Conservation (phyloP, 108 stramenopile genomes). For the Cyclostephanos tholiformis region DNA sequence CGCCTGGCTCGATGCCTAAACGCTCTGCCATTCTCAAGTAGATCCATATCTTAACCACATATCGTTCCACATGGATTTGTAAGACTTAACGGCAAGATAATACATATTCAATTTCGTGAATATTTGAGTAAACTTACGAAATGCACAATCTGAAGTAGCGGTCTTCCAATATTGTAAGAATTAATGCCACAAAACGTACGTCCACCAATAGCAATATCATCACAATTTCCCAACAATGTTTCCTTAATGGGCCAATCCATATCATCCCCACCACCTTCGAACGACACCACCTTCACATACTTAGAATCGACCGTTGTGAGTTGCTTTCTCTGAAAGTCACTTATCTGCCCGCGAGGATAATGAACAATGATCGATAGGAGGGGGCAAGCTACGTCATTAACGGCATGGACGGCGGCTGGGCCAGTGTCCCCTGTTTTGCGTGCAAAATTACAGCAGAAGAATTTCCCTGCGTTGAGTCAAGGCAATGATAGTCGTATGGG, state of each 20-base stretch:
- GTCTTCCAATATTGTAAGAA: conserved; percentile 87
- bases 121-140: conserved; percentile 52
- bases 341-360: conserved; percentile 87
- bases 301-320: conserved; percentile 65
- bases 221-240: conserved; percentile 41
- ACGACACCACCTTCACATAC: conserved; percentile 68
- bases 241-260: conserved; percentile 89
- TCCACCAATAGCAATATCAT: conserved; percentile 19
- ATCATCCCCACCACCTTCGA: conserved; percentile 91
- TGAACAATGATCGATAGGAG: conserved; percentile 73
- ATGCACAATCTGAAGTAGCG: conserved; percentile 85
- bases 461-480: background rate
- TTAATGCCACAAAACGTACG: conserved; percentile 72
- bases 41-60: conserved; percentile 62
- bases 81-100: background rate
- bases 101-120: background rate
- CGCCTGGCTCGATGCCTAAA: conserved; percentile 43
- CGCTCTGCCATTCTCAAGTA: conserved; percentile 75
- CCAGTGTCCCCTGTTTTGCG: conserved; percentile 86
- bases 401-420: conserved; percentile 89
- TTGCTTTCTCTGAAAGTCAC: conserved; percentile 85
- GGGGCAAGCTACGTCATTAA: conserved; percentile 61
- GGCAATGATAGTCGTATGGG: too few relatives aligned
- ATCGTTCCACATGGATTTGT: background rate
- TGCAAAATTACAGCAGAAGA: background rate